Base-by-base conservation (phyloP, 1,284 basidiomycete species). In the Boletus semigastroideus region DNA sequence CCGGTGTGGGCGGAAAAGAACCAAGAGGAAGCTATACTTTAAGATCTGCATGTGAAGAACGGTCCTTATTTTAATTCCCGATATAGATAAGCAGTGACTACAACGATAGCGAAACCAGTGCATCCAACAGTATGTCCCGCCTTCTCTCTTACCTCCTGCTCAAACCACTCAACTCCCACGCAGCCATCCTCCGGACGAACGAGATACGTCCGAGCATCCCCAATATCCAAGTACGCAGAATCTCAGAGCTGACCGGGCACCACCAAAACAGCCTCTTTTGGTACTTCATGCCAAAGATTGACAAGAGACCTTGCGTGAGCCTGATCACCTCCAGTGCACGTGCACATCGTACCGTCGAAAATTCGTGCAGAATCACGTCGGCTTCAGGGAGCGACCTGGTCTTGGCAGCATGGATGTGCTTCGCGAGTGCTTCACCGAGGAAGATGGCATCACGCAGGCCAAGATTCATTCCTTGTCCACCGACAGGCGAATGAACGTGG, bases 391-490 rank as follows among this genome's bases (percentile, higher is more conserved):
- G 34, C 4, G 57, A 28, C 19, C 38, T 19, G 2, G 51, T 51
- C 30, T 51, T 33, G 11, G 52, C 13, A 7, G 54, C 57, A 2
- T 42, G 48, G 4, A 67, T 53, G 30, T 67, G 61, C 3, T 62
- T 51, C 68, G 37, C 31, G n/a, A 45, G 22, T 1, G 41, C 56
- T 13, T 55, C 55, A 7, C 58, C 75, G 3, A 74, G 62, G 30
- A 63, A 65, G 9, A 74, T 51, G 1, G 68, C 73, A 52, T 77
- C 75, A 19, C 75, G 67, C 14, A 77, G 51, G 13, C 75, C 75
- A 31, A 77, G 72, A 52, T 77, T 77, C 75, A 77, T 74, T 27
- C 75, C 75, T 51, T 76, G 75, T 2, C 74, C 75, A 28, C 73
- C 75, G 3, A 62, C 67, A 5, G 75, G 75, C 1, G 73, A 68